Conservation (phyloP, 495 filamentous ascomycete genomes). For the Pyronema omphalodes region DNA sequence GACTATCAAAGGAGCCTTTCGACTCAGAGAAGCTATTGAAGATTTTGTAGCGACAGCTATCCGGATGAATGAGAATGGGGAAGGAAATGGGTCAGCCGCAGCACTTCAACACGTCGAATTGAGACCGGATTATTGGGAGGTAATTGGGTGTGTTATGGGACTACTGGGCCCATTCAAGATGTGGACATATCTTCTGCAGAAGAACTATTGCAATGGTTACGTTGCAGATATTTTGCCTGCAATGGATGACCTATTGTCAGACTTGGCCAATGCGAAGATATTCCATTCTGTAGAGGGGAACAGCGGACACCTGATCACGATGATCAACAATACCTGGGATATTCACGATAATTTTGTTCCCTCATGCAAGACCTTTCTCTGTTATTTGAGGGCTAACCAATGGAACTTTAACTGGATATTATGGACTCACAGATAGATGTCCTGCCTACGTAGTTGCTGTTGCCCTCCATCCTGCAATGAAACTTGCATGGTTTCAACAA, state of each 20-base stretch:
- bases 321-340: neutral
- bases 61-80: neutral
- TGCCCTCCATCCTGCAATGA: neutral
- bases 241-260: neutral
- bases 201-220: neutral
- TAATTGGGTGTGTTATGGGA: neutral
- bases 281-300: neutral
- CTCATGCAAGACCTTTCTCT: too few relatives aligned
- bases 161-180: neutral
- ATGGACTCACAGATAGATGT: neutral
- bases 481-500: neutral
- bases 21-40: neutral
- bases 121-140: neutral
- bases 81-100: neutral
- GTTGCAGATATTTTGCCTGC: neutral
- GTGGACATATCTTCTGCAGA: neutral
- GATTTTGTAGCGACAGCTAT: neutral
- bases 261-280: neutral
- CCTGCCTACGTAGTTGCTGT: neutral
- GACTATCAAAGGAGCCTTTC: neutral
- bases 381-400: too few relatives aligned
- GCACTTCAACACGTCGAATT: neutral
- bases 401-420: neutral
- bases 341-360: neutral
- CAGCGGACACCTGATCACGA: too few relatives aligned